Base-by-base conservation (phyloP, 2,329 filamentous ascomycete genomes). In the Xylaria sp. region DNA sequence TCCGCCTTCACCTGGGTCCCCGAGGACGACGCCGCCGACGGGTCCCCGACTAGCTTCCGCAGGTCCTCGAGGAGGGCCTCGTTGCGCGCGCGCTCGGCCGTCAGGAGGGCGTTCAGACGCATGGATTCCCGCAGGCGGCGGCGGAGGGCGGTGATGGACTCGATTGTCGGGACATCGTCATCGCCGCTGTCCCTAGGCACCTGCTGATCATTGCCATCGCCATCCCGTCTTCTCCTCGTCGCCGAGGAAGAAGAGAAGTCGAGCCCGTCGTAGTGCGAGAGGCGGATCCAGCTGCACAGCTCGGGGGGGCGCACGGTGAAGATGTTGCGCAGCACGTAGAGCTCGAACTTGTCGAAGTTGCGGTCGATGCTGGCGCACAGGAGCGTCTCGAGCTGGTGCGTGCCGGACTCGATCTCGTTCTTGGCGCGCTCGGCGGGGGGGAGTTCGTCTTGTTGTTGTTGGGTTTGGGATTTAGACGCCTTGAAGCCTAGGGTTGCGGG, bases 301-400 rank as follows among this genome's bases (percentile, higher is more conserved):
- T 95, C 92, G 33, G 90, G 88, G 58, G 88, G 88, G 42, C 79
- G 79, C 46, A 95, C 88, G 48, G 88, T 90, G 71, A 96, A 81
- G 74, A 94, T 92, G 78, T 97, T 97, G 72, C 93, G 86, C 83
- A 99, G 85, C 60, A 93, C 91, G 82, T 95, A 97, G 65, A 99
- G 92, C 83, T 96, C 93, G 75, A 95, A 91, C 71, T 92, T 90
- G 83, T 96, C 93, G 77, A 95, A 95, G 73, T 93, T 92, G 80
- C 91, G 92, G 81, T 96, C 93, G 72, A 95, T 93, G 75, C 90
- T 92, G 53, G 91, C 88, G 80, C 93, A 93, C 33, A 95, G 86
- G 9, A 96, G 84, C 17, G 93, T 96, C 80, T 96, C 93, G 49
- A 96, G 85, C 82, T 94, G 91, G 81, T 95, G 92, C 15, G 93